phyloP scores from a whole-genome alignment of 257 asterid genomes.

The Lithospermum erythrorhizon region DNA sequence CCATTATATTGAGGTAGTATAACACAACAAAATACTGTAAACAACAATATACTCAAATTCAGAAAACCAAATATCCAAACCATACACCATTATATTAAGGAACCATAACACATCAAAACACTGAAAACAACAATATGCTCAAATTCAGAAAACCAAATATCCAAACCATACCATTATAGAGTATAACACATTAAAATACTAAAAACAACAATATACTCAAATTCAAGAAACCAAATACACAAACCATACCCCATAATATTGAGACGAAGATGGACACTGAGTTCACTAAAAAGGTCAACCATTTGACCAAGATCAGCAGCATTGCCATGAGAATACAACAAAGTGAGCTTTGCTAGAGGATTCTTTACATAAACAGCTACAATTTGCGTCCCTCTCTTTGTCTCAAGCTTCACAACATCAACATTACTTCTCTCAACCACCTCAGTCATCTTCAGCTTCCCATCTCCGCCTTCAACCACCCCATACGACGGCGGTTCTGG shows the following conservation, averaged over 20 bases:
- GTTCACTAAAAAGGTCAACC: constrained; percentile 78
- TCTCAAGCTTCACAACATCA: constrained; percentile 67
- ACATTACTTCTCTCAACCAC: constrained; percentile 67
- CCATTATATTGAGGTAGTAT: constrained; percentile 51
- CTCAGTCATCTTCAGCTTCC: constrained; percentile 74
- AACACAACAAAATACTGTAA: too few relatives aligned
- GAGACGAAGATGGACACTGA: constrained; percentile 78
- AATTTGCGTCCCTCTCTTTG: constrained; percentile 70
- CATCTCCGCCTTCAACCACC: constrained; percentile 40
- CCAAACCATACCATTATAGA: too few relatives aligned
- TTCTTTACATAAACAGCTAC: constrained; percentile 68
- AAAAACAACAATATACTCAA: too few relatives aligned
- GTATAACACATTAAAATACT: too few relatives aligned
- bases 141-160: too few relatives aligned
- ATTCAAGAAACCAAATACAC: not conserved
- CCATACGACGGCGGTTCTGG: constrained; percentile 83
- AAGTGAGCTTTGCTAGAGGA: constrained; percentile 65
- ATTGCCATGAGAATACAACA: constrained; percentile 88
- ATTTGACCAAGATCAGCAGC: constrained; percentile 99
- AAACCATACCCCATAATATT: constrained; percentile 72
- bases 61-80: not conserved
- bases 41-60: too few relatives aligned
- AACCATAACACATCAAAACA: too few relatives aligned
- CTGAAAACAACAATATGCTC: too few relatives aligned
- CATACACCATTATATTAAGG: too few relatives aligned